Percentiles rank a stretch among this genome's conserved stretches.
Evolutionary conservation across 2,329 filamentous ascomycete species (phyloP).

Genomic region (Penicillium sp.): DNA sequence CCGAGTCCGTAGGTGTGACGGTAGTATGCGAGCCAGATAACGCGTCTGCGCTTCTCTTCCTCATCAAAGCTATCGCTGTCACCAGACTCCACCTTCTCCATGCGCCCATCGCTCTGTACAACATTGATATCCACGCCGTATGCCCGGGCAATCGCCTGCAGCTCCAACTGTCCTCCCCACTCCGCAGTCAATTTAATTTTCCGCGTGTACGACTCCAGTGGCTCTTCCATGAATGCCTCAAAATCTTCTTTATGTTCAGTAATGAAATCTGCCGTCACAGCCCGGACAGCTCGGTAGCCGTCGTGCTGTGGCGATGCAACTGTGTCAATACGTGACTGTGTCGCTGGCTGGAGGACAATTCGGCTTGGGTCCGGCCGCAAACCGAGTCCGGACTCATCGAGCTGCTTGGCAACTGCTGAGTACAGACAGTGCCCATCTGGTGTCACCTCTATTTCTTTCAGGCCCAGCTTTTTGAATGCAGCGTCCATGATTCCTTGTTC

Average conservation of each 20-base stretch:
- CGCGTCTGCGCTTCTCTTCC: constrained; percentile 51
- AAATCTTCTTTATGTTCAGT: constrained; percentile 73
- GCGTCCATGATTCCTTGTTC: constrained; percentile 70
- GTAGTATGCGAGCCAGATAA: constrained; percentile 93
- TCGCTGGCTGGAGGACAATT: constrained; percentile 33
- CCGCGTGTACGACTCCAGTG: constrained; percentile 67
- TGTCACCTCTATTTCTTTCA: constrained; percentile 74
- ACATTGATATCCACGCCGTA: constrained; percentile 82
- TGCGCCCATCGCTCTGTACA: constrained; percentile 74
- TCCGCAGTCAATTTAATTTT: constrained; percentile 85
- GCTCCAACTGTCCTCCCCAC: constrained; percentile 92
- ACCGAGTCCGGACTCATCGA: constrained; percentile 52
- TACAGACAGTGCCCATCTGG: constrained; percentile 97
- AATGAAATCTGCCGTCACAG: constrained; percentile 76
- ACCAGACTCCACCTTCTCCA: constrained; percentile 68
- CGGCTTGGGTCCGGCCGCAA: constrained; percentile 39
- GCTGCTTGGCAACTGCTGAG: constrained; percentile 83
- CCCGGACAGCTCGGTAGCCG: constrained; percentile 66
- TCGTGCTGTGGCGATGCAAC: constrained; percentile 40
- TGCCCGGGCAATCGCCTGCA: constrained; percentile 76
- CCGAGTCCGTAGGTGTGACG: constrained; percentile 89
- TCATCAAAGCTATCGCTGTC: constrained; percentile 42
- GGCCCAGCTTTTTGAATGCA: constrained; percentile 61
- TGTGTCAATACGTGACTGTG: constrained; percentile 33
- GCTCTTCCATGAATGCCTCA: constrained; percentile 80